These are phyloP conservation scores for Neurospora hispaniola DNA, from an alignment of 495 filamentous ascomycete species.

Conservation along the genomic window DNA sequence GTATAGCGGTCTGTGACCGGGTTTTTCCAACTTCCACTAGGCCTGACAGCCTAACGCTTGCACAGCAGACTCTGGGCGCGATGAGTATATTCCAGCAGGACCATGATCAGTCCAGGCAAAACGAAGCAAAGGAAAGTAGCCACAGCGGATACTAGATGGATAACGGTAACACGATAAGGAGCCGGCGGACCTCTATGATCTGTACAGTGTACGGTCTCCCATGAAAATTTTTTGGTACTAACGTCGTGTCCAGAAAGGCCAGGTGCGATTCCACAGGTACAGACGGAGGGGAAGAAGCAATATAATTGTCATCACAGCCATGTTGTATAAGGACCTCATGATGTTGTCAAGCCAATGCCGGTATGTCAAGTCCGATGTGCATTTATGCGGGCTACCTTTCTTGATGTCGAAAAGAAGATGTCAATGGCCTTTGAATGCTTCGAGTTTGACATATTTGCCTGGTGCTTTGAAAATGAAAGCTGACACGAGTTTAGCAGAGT, in stretches of 20 bases:
- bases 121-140: not conserved
- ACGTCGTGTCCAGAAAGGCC: not conserved
- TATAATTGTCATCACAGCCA: not conserved
- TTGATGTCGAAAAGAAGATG: constrained; percentile 23
- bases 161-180: not conserved
- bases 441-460: constrained; percentile 10
- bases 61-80: not conserved
- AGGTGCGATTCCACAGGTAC: not conserved
- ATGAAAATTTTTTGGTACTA: not conserved
- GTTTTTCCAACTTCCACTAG: constrained; percentile 16
- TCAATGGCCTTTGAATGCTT: constrained; percentile 9
- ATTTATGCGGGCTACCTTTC: constrained; percentile 2
- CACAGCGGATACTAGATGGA: not conserved
- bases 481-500: constrained; percentile 4
- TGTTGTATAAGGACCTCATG: constrained; percentile 2
- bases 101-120: not conserved
- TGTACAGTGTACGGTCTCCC: not conserved
- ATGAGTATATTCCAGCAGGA: not conserved
- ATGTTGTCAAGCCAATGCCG: constrained; percentile 18
- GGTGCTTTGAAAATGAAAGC: constrained; percentile 1
- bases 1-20: constrained; percentile 15
- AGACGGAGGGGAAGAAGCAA: not conserved
- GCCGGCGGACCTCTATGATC: not conserved
- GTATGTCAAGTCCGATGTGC: constrained; percentile 15
- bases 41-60: constrained; percentile 9